A percentile compares a stretch with the other conserved stretches of the same genome.
phyloP scores from a whole-genome alignment of 345 rosid genomes.

The Nasturtium officinale region DNA sequence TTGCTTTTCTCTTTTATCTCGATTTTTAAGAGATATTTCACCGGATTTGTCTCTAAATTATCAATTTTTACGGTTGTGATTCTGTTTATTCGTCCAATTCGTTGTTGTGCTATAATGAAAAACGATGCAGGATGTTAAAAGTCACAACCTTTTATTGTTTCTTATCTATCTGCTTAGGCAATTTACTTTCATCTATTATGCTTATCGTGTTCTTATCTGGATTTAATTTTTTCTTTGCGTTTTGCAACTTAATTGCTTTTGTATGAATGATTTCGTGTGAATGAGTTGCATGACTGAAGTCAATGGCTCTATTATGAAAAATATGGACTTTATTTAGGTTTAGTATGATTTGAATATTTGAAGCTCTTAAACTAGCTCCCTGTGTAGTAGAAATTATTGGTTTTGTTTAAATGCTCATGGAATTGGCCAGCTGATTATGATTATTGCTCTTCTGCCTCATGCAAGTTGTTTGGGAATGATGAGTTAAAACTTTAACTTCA shows the following conservation, averaged over 20 bases:
- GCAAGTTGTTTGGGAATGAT: conserved; percentile 9
- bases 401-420: conserved; percentile 1
- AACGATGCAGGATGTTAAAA: conserved; percentile 13
- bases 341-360: neutral
- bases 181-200: conserved; percentile 4
- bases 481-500: neutral
- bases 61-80: neutral
- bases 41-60: conserved; percentile 18
- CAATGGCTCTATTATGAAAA: neutral
- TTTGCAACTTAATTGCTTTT: neutral
- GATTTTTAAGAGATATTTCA: conserved; percentile 9
- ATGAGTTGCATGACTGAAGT: conserved; percentile 25
- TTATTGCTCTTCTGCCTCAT: neutral
- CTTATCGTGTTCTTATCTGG: neutral
- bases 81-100: neutral
- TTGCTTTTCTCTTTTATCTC: conserved; percentile 25
- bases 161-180: conserved; percentile 5
- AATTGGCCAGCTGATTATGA: conserved; percentile 14
- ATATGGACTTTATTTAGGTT: neutral
- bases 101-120: conserved; percentile 3
- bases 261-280: conserved; percentile 8
- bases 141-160: neutral
- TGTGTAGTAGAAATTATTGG: conserved; percentile 1
- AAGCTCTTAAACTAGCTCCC: conserved; percentile 15
- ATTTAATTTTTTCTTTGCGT: neutral